These are phyloP conservation scores for Lactarius hengduanensis DNA, from an alignment of 768 basidiomycete genomes.

Conservation along the genomic window DNA sequence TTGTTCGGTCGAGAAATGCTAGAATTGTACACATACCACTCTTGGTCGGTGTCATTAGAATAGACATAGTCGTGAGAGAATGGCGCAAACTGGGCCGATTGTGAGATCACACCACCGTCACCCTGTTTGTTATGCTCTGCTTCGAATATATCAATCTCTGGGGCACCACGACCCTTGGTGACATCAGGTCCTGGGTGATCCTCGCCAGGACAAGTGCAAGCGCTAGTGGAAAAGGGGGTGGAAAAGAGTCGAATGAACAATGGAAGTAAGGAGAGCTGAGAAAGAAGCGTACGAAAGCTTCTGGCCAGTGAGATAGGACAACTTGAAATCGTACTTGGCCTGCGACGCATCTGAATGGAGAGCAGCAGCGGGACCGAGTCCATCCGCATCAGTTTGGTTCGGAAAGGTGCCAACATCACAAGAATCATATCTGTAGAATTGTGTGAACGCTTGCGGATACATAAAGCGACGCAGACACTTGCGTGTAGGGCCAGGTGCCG, in stretches of 20 bases:
- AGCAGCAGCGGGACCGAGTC: conserved; percentile 60
- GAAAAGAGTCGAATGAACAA: background rate
- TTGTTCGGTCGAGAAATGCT: conserved; percentile 38
- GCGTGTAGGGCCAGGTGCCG: conserved; percentile 83
- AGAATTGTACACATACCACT: conserved; percentile 39
- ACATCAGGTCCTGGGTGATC: conserved; percentile 74
- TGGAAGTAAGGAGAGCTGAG: background rate
- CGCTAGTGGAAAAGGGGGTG: conserved; percentile 37
- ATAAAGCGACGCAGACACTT: conserved; percentile 32
- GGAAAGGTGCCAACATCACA: conserved; percentile 61
- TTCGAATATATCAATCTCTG: conserved; percentile 84
- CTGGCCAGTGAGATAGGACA: conserved; percentile 80
- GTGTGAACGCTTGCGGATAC: background rate
- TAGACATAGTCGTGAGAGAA: conserved; percentile 48
- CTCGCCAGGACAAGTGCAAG: conserved; percentile 72
- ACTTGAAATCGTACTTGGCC: conserved; percentile 51
- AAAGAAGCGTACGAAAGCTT: conserved; percentile 54
- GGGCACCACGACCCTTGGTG: conserved; percentile 61
- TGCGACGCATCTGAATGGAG: conserved; percentile 48
- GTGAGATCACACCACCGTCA: conserved; percentile 61
- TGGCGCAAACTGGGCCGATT: conserved; percentile 71
- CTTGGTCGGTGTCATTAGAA: conserved; percentile 37
- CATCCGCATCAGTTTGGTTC: conserved; percentile 49
- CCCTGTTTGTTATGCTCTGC: conserved; percentile 60
- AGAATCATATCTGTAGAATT: conserved; percentile 43